These are phyloP conservation scores for Filosporella fistucella DNA, from an alignment of 495 filamentous ascomycete genomes.

Conservation along the genomic window DNA sequence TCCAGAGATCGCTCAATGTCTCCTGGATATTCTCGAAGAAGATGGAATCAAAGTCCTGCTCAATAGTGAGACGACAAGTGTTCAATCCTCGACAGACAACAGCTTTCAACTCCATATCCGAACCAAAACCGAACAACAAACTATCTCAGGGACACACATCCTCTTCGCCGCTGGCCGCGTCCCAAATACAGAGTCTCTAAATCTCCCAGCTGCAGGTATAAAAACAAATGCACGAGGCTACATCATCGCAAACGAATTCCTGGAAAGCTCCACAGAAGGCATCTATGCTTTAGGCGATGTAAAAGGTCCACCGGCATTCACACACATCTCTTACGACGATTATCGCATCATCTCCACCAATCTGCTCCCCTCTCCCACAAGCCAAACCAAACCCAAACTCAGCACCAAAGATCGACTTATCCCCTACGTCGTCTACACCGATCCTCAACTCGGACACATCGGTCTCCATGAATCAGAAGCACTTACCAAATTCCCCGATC, in stretches of 20 bases:
- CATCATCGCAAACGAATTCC: constrained; percentile 33
- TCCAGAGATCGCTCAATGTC: constrained; percentile 30
- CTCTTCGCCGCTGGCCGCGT: constrained; percentile 41
- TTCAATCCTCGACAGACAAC: constrained; percentile 12
- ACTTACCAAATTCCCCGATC: constrained; percentile 9
- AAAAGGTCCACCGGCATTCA: constrained; percentile 48
- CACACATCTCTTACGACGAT: constrained; percentile 51
- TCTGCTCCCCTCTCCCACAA: constrained; percentile 19
- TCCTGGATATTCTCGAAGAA: constrained; percentile 33
- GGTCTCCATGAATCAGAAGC: constrained; percentile 38
- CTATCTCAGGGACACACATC: constrained; percentile 35
- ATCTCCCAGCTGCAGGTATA: constrained; percentile 30
- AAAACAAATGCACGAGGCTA: constrained; percentile 30
- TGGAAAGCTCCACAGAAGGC: constrained; percentile 32
- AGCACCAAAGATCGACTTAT: constrained; percentile 25
- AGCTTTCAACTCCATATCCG: constrained; percentile 2
- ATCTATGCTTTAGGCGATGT: constrained; percentile 47
- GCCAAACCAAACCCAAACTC: neutral
- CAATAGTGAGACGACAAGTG: constrained; percentile 14
- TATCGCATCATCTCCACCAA: constrained; percentile 44
- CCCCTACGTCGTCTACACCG: constrained; percentile 47
- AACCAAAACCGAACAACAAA: constrained; percentile 7
- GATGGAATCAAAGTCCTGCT: constrained; percentile 37
- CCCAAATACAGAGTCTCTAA: constrained; percentile 39
- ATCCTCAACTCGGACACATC: constrained; percentile 48